A percentile compares a stretch with the other conserved stretches of the same genome.
These are phyloP conservation scores for Besnoitia besnoiti DNA, from an alignment of 169 alveolate genomes.

Conservation along the genomic window DNA sequence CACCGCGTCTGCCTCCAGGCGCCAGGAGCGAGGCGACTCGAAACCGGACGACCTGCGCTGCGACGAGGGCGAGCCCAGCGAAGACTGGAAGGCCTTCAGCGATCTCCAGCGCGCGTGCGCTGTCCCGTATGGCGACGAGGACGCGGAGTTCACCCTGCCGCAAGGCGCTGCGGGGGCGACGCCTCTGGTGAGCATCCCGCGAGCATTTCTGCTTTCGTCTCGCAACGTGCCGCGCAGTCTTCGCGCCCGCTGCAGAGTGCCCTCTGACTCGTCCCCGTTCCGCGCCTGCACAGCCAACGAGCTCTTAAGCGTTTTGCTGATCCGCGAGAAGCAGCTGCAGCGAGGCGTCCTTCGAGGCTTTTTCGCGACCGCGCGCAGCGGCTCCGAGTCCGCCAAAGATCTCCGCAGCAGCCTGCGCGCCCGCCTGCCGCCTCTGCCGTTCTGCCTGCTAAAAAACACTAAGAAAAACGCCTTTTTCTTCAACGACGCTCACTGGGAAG, in stretches of 20 bases:
- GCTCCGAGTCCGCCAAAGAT: neutral
- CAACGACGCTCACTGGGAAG: conserved; percentile 33
- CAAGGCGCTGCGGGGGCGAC: neutral
- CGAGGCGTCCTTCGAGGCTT: neutral
- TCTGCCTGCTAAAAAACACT: neutral
- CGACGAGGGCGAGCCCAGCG: neutral
- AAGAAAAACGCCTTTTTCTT: neutral
- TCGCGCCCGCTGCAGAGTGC: neutral
- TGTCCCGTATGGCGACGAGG: neutral
- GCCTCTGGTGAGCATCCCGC: neutral
- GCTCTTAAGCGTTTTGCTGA: neutral
- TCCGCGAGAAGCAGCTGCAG: conserved; percentile 16
- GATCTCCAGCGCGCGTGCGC: neutral
- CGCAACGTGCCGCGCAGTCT: neutral
- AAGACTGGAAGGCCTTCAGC: neutral
- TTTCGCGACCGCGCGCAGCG: neutral
- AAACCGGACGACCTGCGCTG: neutral
- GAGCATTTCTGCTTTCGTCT: neutral
- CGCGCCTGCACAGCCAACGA: neutral
- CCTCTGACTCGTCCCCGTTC: neutral
- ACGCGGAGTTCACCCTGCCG: neutral
- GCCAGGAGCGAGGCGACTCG: neutral
- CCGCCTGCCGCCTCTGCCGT: conserved; percentile 5
- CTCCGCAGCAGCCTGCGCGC: neutral
- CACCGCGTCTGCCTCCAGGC: neutral